A percentile compares a stretch with the other conserved stretches of the same genome.
phyloP scores from a whole-genome alignment of 768 basidiomycete species.

The Tephrocybe sp. region DNA sequence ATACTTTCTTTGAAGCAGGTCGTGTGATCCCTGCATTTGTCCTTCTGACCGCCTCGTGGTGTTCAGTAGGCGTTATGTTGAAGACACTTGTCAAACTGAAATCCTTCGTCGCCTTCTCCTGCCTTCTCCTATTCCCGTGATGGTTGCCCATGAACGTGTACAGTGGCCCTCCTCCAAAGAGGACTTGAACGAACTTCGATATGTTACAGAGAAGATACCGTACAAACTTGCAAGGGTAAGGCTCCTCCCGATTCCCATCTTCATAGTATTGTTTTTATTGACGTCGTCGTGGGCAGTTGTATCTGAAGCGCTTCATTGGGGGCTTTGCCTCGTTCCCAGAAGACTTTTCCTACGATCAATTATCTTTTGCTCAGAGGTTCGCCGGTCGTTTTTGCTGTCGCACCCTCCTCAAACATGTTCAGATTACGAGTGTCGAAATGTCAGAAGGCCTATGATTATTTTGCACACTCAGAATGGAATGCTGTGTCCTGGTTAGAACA shows the following conservation, averaged over 20 bases:
- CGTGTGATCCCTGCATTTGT: background rate
- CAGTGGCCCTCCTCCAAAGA: no score
- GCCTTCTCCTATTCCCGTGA: no score
- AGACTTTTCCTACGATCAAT: background rate
- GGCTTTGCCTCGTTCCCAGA: background rate
- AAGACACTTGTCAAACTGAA: background rate
- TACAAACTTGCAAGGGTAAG: no score
- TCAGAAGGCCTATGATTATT: slow-evolving; percentile 5
- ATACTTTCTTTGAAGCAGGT: background rate
- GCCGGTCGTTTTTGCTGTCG: background rate
- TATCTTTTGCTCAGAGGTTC: slow-evolving; percentile 1
- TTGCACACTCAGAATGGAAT: background rate
- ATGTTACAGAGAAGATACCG: no score
- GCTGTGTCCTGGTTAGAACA: slow-evolving; percentile 5
- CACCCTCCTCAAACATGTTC: background rate
- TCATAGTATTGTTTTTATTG: no score
- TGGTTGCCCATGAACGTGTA: no score
- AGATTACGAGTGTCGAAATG: slow-evolving; percentile 6
- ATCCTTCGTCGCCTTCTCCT: background rate
- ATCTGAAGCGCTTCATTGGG: background rate
- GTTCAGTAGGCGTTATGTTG: background rate
- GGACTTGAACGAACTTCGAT: no score
- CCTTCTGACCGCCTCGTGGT: background rate
- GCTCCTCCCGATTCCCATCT: no score
- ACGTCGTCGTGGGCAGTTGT: background rate